Evolutionary conservation across 2,329 filamentous ascomycete species (phyloP).

Genomic region (Phaeophleospora eucalypticola): DNA sequence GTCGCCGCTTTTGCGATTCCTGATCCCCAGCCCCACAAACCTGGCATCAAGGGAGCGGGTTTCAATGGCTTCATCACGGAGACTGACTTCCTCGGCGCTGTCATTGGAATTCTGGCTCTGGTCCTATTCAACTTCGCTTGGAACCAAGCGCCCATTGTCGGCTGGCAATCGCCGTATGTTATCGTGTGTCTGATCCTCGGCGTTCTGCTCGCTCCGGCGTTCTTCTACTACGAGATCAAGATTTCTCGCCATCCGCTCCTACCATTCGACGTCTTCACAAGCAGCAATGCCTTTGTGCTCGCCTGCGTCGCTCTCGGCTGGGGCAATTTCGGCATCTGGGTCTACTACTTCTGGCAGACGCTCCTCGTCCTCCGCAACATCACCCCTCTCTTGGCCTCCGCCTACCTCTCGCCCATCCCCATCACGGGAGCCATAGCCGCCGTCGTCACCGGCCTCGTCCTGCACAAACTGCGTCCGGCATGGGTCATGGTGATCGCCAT

Average conservation of each 20-base stretch:
- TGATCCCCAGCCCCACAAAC: conserved; percentile 19
- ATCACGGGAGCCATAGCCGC: conserved; percentile 45
- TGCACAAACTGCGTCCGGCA: conserved; percentile 25
- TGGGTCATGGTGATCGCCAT: conserved; percentile 39
- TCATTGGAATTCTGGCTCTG: conserved; percentile 26
- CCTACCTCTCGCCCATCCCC: conserved; percentile 45
- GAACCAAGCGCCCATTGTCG: conserved; percentile 31
- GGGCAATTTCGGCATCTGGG: conserved; percentile 28
- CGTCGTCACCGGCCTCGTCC: conserved; percentile 34
- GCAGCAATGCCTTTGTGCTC: conserved; percentile 26
- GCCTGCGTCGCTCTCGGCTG: conserved; percentile 28
- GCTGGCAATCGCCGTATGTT: conserved; percentile 27
- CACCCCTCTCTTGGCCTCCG: conserved; percentile 43
- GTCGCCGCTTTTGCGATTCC: conserved; percentile 25
- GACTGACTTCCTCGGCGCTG: conserved; percentile 27
- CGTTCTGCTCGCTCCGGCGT: conserved; percentile 23
- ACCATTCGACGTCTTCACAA: conserved; percentile 27
- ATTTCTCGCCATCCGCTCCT: conserved; percentile 20
- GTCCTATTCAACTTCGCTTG: conserved; percentile 31
- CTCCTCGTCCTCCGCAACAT: conserved; percentile 42
- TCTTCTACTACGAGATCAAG: conserved; percentile 27
- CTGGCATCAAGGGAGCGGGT: conserved; percentile 11
- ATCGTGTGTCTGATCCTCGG: conserved; percentile 26
- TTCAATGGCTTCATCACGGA: conserved; percentile 15
- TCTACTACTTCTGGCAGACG: conserved; percentile 43